Percentiles rank a stretch among this genome's conserved stretches.
phyloP scores from a whole-genome alignment of 495 filamentous ascomycete species.

The Talaromyces wortmannii region DNA sequence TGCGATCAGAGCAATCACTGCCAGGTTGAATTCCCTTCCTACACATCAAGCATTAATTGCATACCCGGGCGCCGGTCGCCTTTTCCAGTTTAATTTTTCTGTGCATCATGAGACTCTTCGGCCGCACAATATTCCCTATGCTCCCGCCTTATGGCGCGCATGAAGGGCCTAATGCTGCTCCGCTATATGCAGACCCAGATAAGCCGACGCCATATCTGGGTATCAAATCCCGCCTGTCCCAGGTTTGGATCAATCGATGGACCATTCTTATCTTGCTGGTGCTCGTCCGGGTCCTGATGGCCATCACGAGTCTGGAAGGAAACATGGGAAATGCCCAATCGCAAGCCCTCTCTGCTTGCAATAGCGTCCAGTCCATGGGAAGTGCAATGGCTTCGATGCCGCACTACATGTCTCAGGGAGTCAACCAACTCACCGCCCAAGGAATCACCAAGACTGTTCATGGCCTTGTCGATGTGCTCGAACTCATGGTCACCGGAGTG shows the following conservation, averaged over 20 bases:
- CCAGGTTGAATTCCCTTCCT: not conserved
- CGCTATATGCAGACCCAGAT: slow-evolving; percentile 48
- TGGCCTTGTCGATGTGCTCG: slow-evolving; percentile 67
- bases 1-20: not conserved
- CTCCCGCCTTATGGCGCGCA: slow-evolving; percentile 39
- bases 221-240: slow-evolving; percentile 79
- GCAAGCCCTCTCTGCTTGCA: slow-evolving; percentile 83
- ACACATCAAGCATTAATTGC: not conserved
- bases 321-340: slow-evolving; percentile 67
- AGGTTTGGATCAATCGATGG: slow-evolving; percentile 97
- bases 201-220: slow-evolving; percentile 92
- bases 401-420: slow-evolving; percentile 79
- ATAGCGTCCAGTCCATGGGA: slow-evolving; percentile 86
- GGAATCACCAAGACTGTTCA: slow-evolving; percentile 72
- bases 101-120: slow-evolving; percentile 2
- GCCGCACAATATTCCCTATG: slow-evolving; percentile 28
- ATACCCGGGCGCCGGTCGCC: slow-evolving; percentile 1
- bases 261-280: slow-evolving; percentile 83
- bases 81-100: not conserved
- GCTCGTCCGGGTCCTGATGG: slow-evolving; percentile 70
- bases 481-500: slow-evolving; percentile 71
- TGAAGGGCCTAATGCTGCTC: slow-evolving; percentile 24
- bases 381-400: slow-evolving; percentile 98
- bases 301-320: slow-evolving; percentile 59
- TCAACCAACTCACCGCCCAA: slow-evolving; percentile 76